These are phyloP conservation scores for Silene noctiflora DNA, from an alignment of 179 eudicot genomes.

Conservation along the genomic window DNA sequence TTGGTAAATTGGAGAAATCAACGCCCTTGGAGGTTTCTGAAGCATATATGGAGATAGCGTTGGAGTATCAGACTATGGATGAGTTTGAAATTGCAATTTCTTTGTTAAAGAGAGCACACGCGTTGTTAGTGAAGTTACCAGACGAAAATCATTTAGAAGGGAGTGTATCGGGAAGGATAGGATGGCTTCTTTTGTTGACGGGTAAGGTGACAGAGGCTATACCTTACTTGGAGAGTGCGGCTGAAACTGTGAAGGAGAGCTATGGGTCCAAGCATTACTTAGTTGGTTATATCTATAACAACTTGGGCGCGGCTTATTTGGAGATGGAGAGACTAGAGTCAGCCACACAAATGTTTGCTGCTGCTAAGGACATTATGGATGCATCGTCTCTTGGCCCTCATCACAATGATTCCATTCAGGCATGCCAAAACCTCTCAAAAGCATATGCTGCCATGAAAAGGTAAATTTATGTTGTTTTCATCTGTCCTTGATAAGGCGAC, in stretches of 20 bases:
- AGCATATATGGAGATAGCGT: slow-evolving; percentile 78
- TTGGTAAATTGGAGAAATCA: slow-evolving; percentile 50
- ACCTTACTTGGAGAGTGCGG: slow-evolving; percentile 80
- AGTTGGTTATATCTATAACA: slow-evolving; percentile 82
- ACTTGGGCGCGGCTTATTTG: slow-evolving; percentile 68
- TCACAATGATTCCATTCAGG: slow-evolving; percentile 69
- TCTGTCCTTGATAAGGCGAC: background rate
- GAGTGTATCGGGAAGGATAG: slow-evolving; percentile 73
- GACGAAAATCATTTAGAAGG: slow-evolving; percentile 82
- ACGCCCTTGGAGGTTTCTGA: slow-evolving; percentile 48
- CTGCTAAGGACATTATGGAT: slow-evolving; percentile 95
- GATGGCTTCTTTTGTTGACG: slow-evolving; percentile 78
- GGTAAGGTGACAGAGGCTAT: slow-evolving; percentile 69
- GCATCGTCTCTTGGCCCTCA: slow-evolving; percentile 76
- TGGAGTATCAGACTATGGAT: slow-evolving; percentile 83
- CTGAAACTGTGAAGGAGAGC: slow-evolving; percentile 76
- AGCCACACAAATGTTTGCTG: slow-evolving; percentile 85
- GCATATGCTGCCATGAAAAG: slow-evolving; percentile 92
- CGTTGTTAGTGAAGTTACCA: slow-evolving; percentile 67
- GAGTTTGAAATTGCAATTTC: slow-evolving; percentile 64
- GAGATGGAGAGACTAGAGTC: slow-evolving; percentile 87
- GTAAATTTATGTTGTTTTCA: slow-evolving; percentile 18
- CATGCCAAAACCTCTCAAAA: background rate
- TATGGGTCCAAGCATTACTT: slow-evolving; percentile 83
- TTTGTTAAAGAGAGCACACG: slow-evolving; percentile 30